These are phyloP conservation scores for Cyberlindnera galapagoensis DNA, from an alignment of 805 yeast genomes.

Conservation along the genomic window DNA sequence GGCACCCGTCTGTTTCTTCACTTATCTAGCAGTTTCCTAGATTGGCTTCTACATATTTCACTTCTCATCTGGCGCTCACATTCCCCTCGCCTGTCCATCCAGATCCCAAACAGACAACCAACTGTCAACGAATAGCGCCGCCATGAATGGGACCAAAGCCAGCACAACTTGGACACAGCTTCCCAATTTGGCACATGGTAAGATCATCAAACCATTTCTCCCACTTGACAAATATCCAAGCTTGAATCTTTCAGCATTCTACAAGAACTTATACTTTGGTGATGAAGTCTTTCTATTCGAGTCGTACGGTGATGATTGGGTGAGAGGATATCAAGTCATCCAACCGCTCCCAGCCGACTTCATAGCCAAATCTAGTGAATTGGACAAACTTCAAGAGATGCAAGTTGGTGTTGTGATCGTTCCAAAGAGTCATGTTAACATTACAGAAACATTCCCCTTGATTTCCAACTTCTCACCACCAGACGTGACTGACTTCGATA, in stretches of 20 bases:
- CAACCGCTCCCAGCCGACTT: slow-evolving; percentile 69
- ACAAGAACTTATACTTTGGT: slow-evolving; percentile 60
- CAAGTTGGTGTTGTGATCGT: slow-evolving; percentile 49
- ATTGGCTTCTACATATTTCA: not conserved
- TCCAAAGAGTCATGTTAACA: slow-evolving; percentile 49
- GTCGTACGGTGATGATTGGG: slow-evolving; percentile 57
- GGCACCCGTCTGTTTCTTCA: too few relatives aligned
- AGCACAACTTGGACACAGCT: slow-evolving; percentile 41
- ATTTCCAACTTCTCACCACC: slow-evolving; percentile 29
- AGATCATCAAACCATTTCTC: slow-evolving; percentile 36
- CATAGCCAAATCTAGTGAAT: slow-evolving; percentile 48
- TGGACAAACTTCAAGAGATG: slow-evolving; percentile 57
- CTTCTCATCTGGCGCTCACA: too few relatives aligned
- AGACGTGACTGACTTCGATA: slow-evolving; percentile 21
- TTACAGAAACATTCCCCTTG: slow-evolving; percentile 37
- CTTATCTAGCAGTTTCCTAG: too few relatives aligned
- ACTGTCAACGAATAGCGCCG: too few relatives aligned
- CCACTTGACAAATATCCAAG: slow-evolving; percentile 36
- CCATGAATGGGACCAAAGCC: slow-evolving; percentile 7
- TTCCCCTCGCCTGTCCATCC: too few relatives aligned
- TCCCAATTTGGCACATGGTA: slow-evolving; percentile 37
- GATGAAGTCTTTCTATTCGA: slow-evolving; percentile 76
- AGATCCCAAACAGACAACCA: too few relatives aligned
- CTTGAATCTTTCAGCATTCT: slow-evolving; percentile 29
- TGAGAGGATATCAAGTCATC: slow-evolving; percentile 65